Conservation (phyloP, 2,329 filamentous ascomycete species). For the Fusarium zealandicum region DNA sequence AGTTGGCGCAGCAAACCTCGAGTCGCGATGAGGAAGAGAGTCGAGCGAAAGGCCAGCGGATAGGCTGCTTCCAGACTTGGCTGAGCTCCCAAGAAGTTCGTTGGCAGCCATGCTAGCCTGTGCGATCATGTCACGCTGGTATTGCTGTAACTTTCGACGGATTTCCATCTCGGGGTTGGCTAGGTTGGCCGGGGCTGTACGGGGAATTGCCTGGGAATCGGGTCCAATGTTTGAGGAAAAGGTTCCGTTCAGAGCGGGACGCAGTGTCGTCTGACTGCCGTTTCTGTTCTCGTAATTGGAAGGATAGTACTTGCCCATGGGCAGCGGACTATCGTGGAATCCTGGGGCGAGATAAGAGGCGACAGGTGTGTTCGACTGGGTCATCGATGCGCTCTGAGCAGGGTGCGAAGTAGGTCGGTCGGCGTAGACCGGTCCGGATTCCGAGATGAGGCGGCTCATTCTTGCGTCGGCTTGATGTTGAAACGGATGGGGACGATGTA, state of each 20-base stretch:
- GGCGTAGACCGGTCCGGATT: constrained; percentile 40
- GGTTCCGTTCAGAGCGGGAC: constrained; percentile 37
- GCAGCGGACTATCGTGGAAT: constrained; percentile 55
- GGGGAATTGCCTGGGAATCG: constrained; percentile 45
- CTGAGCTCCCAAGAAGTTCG: constrained; percentile 48
- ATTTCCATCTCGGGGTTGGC: constrained; percentile 50
- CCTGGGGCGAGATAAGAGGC: constrained; percentile 61
- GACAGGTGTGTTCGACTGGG: constrained; percentile 52
- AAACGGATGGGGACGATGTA: constrained; percentile 62
- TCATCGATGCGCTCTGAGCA: constrained; percentile 26
- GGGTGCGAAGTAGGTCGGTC: constrained; percentile 42
- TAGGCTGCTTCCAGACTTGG: constrained; percentile 37
- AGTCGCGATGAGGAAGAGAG: constrained; percentile 47
- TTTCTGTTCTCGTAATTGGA: constrained; percentile 63
- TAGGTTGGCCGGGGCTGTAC: constrained; percentile 16
- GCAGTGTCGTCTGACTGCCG: constrained; percentile 32
- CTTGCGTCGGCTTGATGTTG: constrained; percentile 49
- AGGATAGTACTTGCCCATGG: constrained; percentile 70
- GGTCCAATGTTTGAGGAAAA: constrained; percentile 47
- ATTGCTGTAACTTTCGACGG: constrained; percentile 62
- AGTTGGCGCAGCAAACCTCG: constrained; percentile 49
- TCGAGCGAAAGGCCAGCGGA: constrained; percentile 45
- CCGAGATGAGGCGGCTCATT: constrained; percentile 48
- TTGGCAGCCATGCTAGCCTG: constrained; percentile 62
- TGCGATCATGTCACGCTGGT: constrained; percentile 67